phyloP scores from a whole-genome alignment of 345 rosid genomes.

The Populus nigra region DNA sequence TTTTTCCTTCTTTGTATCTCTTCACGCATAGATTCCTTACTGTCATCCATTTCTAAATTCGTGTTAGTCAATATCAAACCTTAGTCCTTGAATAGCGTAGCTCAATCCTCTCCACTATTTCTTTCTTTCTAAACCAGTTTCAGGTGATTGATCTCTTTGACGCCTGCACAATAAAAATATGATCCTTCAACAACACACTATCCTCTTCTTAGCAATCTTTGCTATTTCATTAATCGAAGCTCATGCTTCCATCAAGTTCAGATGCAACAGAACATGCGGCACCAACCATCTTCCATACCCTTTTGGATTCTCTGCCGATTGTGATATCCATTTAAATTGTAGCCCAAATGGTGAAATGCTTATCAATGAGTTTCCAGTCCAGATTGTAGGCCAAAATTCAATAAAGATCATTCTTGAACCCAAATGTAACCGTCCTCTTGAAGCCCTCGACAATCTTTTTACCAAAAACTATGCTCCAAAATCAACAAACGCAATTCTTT shows the following conservation, averaged over 20 bases:
- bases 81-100: background rate
- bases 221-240: background rate
- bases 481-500: slow-evolving; percentile 38
- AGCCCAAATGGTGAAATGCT: slow-evolving; percentile 12
- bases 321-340: slow-evolving; percentile 54
- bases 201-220: slow-evolving; percentile 5
- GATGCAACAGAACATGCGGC: slow-evolving; percentile 44
- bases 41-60: background rate
- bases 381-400: slow-evolving; percentile 4
- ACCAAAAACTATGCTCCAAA: slow-evolving; percentile 42
- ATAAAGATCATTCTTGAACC: slow-evolving; percentile 40
- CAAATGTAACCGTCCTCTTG: slow-evolving; percentile 46
- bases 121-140: background rate
- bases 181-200: background rate
- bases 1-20: background rate
- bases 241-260: slow-evolving; percentile 9
- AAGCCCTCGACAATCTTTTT: slow-evolving; percentile 38
- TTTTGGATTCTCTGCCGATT: slow-evolving; percentile 57
- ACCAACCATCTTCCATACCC: slow-evolving; percentile 36
- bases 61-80: slow-evolving; percentile 1
- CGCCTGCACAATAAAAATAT: background rate
- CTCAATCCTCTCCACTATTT: background rate
- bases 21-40: background rate
- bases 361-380: slow-evolving; percentile 34
- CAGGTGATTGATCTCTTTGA: background rate